Conservation (phyloP, 371 early-diverging fungal genomes). For the Neoconidiobolus thromboides region DNA sequence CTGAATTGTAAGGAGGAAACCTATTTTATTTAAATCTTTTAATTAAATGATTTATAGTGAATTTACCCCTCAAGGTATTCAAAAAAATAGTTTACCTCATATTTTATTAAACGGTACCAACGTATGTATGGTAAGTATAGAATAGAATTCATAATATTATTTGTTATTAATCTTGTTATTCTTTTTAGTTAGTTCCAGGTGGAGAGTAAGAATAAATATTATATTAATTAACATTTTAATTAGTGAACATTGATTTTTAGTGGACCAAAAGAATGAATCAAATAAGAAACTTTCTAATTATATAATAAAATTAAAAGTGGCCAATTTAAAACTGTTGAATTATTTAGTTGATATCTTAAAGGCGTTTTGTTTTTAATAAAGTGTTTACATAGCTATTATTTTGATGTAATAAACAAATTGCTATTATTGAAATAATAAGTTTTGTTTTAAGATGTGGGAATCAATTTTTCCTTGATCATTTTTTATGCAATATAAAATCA, state of each 20-base stretch:
- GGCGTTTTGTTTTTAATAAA: no score
- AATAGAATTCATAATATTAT: neutral
- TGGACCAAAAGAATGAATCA: neutral
- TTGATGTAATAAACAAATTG: no score
- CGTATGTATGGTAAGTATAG: conserved; percentile 66
- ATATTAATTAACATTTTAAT: neutral
- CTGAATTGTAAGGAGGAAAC: conserved; percentile 54
- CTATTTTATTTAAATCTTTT: neutral
- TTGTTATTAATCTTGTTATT: neutral
- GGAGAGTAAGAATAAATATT: conserved; percentile 14
- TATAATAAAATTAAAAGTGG: no score
- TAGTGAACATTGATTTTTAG: neutral
- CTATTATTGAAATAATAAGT: no score
- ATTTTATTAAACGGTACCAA: conserved; percentile 90
- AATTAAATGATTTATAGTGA: conserved; percentile 24
- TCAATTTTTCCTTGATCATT: no score
- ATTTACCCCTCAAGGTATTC: conserved; percentile 53
- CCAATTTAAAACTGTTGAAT: no score
- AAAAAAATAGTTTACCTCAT: conserved; percentile 56
- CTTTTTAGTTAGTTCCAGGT: conserved; percentile 22
- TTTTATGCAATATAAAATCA: no score
- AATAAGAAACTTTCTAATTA: no score
- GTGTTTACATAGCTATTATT: no score
- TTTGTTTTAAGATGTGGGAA: no score
- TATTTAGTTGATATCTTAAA: no score